Evolutionary conservation across 2,329 filamentous ascomycete species (phyloP), one percentile per base, ranked within the genome.

Genomic region (Basipetospora sp.): DNA sequence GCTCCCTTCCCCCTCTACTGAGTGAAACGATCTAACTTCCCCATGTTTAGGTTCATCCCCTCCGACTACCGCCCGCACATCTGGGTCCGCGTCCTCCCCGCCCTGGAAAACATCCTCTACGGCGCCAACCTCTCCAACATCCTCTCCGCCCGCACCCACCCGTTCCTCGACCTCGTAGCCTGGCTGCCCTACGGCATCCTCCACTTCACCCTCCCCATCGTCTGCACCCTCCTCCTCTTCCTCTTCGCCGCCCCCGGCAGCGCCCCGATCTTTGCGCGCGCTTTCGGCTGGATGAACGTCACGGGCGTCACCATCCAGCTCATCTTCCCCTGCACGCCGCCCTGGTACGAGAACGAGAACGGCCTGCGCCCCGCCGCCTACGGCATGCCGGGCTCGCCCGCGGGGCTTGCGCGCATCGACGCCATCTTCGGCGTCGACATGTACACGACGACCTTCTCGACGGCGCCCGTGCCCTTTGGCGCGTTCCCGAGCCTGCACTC

Each of bases 101-200:
- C 88, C 14, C 73, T 96, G 45, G 88, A 96, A 62, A 94, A 96
- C 58, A 90, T 96, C 44, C 70, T 96, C 25, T 96, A 94, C 54
- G 88, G 88, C 48, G 86, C 87, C 44, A 94, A 94, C 60, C 69
- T 94, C 41, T 93, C 85, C 63, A 94, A 94, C 58, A 92, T 94
- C 51, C 73, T 96, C 39, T 93, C 87, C 11, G 84, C 84, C 32
- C 84, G 94, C 62, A 83, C 88, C 50, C 78, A 82, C 57, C 73
- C 80, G 5, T 66, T 84, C 34, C 74, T 94, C 40, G 87, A 94
- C 53, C 66, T 96, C 39, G 64, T 94, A 39, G 88, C 88, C 13
- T 94, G 87, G 87, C 61, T 96, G 16, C 87, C 88, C 2, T 96
- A 96, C 53, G 88, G 88, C 40, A 67, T 94, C 41, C 78, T 83